phyloP scores from a whole-genome alignment of 768 basidiomycete genomes.

The Lentinula edodes region DNA sequence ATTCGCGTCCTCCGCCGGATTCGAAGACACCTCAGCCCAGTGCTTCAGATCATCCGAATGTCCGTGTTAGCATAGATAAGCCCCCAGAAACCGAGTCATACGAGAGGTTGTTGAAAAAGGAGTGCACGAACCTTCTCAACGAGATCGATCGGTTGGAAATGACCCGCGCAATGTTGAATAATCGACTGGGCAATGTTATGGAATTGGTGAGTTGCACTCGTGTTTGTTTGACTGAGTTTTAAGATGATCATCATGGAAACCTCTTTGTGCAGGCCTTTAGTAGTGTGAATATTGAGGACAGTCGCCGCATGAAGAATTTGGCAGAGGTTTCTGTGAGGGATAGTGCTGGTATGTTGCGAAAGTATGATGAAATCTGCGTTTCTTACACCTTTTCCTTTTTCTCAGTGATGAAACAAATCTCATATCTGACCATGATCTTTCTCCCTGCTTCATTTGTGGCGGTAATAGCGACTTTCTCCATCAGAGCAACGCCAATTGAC shows the following conservation, averaged over 20 bases:
- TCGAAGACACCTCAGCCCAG: not conserved
- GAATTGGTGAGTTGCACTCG: constrained; percentile 26
- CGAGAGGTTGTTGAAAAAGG: constrained; percentile 29
- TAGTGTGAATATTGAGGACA: constrained; percentile 44
- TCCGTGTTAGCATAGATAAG: not conserved
- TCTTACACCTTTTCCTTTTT: not conserved
- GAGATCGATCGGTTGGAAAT: constrained; percentile 47
- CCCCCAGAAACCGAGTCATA: constrained; percentile 6
- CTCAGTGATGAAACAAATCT: constrained; percentile 45
- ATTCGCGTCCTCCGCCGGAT: not conserved
- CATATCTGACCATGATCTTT: constrained; percentile 59
- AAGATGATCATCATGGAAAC: not conserved
- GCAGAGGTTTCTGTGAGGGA: constrained; percentile 36
- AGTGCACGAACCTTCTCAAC: constrained; percentile 39
- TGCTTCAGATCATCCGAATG: not conserved
- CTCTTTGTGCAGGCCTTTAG: constrained; percentile 34
- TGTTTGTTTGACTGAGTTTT: not conserved
- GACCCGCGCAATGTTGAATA: constrained; percentile 34
- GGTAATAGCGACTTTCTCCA: constrained; percentile 18
- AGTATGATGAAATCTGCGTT: not conserved
- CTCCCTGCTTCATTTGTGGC: constrained; percentile 49
- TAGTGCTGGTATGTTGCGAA: constrained; percentile 28
- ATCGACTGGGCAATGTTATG: constrained; percentile 46
- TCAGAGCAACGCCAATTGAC: not conserved
- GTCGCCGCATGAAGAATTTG: constrained; percentile 32